Base-by-base conservation (phyloP, 208 protist species). In the Trypanosoma avium region DNA sequence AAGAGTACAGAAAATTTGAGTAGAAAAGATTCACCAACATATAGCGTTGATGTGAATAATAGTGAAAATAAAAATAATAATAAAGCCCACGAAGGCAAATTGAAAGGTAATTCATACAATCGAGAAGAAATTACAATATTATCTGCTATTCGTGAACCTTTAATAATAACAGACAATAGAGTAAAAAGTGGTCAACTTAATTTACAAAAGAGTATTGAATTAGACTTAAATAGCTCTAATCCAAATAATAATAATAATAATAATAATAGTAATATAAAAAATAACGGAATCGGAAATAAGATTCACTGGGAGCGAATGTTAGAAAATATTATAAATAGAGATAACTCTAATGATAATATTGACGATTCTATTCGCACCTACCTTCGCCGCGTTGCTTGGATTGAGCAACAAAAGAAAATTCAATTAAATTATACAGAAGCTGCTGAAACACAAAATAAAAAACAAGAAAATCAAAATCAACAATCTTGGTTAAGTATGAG, bases 351-450 rank as follows among this genome's bases (percentile, higher is more conserved):
- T 19, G 71, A 21, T 40, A 68, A 67, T 15, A 58, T 74, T 48
- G 77, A 61, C 21, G 63, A 77, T 21, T 66, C 62, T 12, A 78
- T 90, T 29, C 56, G 74, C 17, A 77, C 80, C 22, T 90, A 90
- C 49, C 47, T 90, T 40, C 79, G 81, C 58, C 80, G 84, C 13
- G 75, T 86, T 32, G 56, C 73, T 13, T 90, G 84, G 84, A 73
- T 90, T 4, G 63, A 78, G 15, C 63, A 67, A 32, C 79, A 84
- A 61, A 73, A 75, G 65, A 68, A 53, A 38, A 56, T 62, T n/a
- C 54, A 70, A n/a, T n/a, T n/a, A n/a, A n/a, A n/a, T n/a, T n/a
- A n/a, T n/a, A n/a, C n/a, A n/a, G n/a, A n/a, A n/a, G n/a, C n/a
- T n/a, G n/a, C n/a, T n/a, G n/a, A n/a, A n/a, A n/a, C n/a, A n/a